Percentiles rank a stretch among this genome's conserved stretches.
Evolutionary conservation across 1,284 basidiomycete genomes (phyloP).

Genomic region (Mycosarcoma mackinlayi): DNA sequence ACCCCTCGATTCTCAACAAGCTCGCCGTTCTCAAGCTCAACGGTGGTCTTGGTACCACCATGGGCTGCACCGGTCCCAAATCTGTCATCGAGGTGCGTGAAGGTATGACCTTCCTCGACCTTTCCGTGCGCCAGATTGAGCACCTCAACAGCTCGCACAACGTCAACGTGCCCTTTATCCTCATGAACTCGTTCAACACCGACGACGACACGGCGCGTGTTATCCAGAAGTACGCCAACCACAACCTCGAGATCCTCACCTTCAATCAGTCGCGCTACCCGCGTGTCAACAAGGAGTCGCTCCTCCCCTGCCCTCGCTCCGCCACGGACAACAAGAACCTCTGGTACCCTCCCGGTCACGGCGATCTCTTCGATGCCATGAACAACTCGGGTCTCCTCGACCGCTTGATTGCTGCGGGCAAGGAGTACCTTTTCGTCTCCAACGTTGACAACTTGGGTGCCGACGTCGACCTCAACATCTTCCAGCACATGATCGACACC

Average conservation of each 20-base stretch:
- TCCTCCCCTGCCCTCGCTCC: constrained; percentile 86
- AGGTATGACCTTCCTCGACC: constrained; percentile 98
- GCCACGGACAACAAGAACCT: constrained; percentile 91
- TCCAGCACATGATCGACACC: constrained; percentile 73
- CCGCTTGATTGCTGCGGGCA: constrained; percentile 91
- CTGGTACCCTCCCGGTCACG: constrained; percentile 97
- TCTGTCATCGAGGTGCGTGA: constrained; percentile 73
- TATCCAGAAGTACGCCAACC: constrained; percentile 98
- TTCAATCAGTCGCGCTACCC: constrained; percentile 99
- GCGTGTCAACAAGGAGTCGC: constrained; percentile 93
- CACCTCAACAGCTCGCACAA: constrained; percentile 75
- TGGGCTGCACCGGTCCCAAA: constrained; percentile 82
- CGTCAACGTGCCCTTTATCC: constrained; percentile 91
- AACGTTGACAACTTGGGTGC: constrained; percentile 99
- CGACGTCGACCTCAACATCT: constrained; percentile 77
- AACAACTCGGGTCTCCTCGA: constrained; percentile 96
- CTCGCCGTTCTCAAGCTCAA: constrained; percentile 99
- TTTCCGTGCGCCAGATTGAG: constrained; percentile 97
- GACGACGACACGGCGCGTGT: constrained; percentile 74
- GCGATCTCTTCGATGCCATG: constrained; percentile 93
- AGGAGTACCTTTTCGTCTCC: constrained; percentile 98
- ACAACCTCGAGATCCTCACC: constrained; percentile 70
- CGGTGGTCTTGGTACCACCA: constrained; percentile 96
- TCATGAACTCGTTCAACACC: constrained; percentile 99
- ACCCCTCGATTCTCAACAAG: constrained; percentile 68